Base-by-base conservation (phyloP, 2,329 filamentous ascomycete genomes). In the Neofusicoccum kwambonambiense region DNA sequence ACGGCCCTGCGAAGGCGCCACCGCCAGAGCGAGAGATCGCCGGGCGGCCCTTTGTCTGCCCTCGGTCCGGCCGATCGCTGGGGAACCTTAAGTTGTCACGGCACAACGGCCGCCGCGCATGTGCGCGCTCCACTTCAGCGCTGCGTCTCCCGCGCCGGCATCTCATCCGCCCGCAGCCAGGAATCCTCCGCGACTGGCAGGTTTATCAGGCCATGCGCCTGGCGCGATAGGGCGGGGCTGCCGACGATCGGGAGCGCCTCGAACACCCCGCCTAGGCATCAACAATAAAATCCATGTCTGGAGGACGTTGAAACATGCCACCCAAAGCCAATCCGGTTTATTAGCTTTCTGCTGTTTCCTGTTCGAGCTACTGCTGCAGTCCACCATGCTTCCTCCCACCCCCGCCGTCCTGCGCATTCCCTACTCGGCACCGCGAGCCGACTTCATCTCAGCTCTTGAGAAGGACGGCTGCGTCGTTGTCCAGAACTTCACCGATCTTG, bases 401-500 rank as follows among this genome's bases (percentile, higher is more conserved):
- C 49, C 61, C 22, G 12, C 65, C 11, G 57, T 68, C 56, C 67
- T 65, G 42, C 65, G 65, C 22, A 47, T 70, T 45, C 58, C 65
- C 2, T 68, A 68, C 66, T 37, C 35, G 41, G 62, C 64, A 13
- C 65, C 68, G 6, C 64, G 58, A 3, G 54, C 65, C 17, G 50
- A 49, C 35, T 76, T 77, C 68, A 71, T 76, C 62, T 68, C 72
- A 7, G 74, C 75, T 1, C 62, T 77, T 27, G 73, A 77, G 65
- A 65, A 69, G 51, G 73, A 78, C 65, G 75, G 75, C 22, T 75
- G 75, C 44, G 75, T 76, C 8, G 71, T 77, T 41, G 68, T 77
- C 31, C 69, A 70, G 27, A 70, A 73, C 61, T 77, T 77, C 64
- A 74, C 75, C 2, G 67, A 71, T 45, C 44, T 66, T 13, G 67